phyloP scores from a whole-genome alignment of 345 rosid species.

The Boechera divaricarpa region DNA sequence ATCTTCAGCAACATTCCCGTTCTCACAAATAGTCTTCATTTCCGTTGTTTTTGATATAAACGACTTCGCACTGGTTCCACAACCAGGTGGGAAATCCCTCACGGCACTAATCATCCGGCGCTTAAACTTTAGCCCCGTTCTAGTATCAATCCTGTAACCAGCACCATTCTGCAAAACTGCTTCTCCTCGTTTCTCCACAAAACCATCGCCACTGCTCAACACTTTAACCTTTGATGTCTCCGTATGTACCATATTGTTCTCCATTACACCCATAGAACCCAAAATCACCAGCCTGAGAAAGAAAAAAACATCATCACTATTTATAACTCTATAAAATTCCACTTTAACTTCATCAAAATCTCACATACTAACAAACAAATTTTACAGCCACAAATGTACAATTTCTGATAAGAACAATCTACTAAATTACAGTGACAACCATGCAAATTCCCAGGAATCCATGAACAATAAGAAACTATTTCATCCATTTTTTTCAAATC shows the following conservation, averaged over 20 bases:
- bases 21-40: background rate
- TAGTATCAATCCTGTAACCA: background rate
- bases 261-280: conserved; percentile 34
- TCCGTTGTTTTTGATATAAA: background rate
- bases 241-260: conserved; percentile 11
- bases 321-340: too few species aligned
- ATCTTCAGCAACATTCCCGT: background rate
- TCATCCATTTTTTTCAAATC: background rate
- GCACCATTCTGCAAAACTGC: conserved; percentile 45
- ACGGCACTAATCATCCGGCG: conserved; percentile 55
- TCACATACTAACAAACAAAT: too few species aligned
- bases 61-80: conserved; percentile 47
- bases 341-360: too few species aligned
- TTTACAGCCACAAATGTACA: too few species aligned
- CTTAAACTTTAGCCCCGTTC: conserved; percentile 47
- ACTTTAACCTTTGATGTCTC: conserved; percentile 23
- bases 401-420: too few species aligned
- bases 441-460: background rate
- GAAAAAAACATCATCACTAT: background rate
- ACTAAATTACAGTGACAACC: too few species aligned
- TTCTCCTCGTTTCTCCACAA: conserved; percentile 33
- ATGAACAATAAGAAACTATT: too few species aligned
- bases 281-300: background rate
- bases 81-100: conserved; percentile 76
- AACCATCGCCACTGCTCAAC: conserved; percentile 38